Evolutionary conservation across 495 filamentous ascomycete species (phyloP), one percentile per base, ranked within the genome.

Genomic region (Neurospora sp.): DNA sequence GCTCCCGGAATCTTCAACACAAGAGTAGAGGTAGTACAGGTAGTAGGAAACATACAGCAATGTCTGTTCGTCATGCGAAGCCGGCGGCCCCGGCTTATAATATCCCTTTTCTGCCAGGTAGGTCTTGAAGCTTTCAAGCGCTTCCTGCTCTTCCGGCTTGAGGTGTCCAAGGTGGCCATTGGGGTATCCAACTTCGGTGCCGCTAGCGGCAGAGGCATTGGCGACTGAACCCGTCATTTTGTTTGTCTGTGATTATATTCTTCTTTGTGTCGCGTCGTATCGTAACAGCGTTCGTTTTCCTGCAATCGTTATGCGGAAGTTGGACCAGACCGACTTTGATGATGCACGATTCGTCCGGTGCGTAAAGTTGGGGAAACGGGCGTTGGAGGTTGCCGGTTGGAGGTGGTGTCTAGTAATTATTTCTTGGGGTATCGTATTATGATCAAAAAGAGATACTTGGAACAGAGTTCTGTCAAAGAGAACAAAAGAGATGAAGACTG

Each of bases 1-100:
- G 27, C 7, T 18, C 53, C 14, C 27, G 12, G 27, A 10, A 35
- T 35, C 48, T 59, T 53, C 20, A 22, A 5, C 45, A n/a, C 18
- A 20, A 9, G 42, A n/a, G 42, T 20, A 10, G 42, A 20, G 8
- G 9, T 45, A 37, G 35, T 37, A 44, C 5, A n/a, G 14, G 7
- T n/a, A 44, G 16, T 6, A 35, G 1, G 14, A 18, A 65, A 83
- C 91, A 75, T 85, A 94, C 92, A 96, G 84, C 75, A 96, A 81
- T 5, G 91, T 94, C 79, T 91, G 89, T 84, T 96, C 93, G 70
- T 93, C 92, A 79, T 94, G 92, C 73, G 89, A 91, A 0, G 91
- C 79, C 70, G 79, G 78, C 48, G 83, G 79, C 1, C 84, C 86
- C 2, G 89, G 85, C 53, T 81, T 87, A 78, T 93, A 96, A 74